These are phyloP conservation scores for Pythium oligandrum DNA, from an alignment of 352 stramenopile genomes.

Conservation along the genomic window DNA sequence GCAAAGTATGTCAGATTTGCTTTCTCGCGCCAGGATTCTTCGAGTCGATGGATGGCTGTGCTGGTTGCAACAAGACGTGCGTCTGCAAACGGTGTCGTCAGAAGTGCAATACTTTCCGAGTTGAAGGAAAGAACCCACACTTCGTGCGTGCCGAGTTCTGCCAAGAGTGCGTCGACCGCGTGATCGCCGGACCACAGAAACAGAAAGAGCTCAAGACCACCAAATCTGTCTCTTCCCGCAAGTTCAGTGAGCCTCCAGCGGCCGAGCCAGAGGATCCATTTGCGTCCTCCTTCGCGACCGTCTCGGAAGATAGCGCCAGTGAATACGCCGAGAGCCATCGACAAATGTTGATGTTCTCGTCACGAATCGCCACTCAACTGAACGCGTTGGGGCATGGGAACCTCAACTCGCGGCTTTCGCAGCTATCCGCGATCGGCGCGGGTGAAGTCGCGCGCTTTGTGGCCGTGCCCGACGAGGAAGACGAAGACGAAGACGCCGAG, in stretches of 20 bases:
- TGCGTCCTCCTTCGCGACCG: slow-evolving; percentile 6
- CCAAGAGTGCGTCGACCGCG: slow-evolving; percentile 7
- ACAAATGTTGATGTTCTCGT: slow-evolving; percentile 19
- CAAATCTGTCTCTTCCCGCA: no score
- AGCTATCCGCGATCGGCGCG: slow-evolving; percentile 13
- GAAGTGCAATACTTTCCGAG: slow-evolving; percentile 7
- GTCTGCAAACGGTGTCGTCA: slow-evolving; percentile 16
- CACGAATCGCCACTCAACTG: slow-evolving; percentile 17
- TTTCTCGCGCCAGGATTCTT: slow-evolving; percentile 12
- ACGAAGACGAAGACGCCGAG: background rate
- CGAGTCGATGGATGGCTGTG: slow-evolving; percentile 9
- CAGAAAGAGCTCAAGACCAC: no score
- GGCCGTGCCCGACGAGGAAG: no score
- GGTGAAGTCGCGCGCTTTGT: slow-evolving; percentile 2
- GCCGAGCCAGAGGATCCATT: background rate
- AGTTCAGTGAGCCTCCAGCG: no score
- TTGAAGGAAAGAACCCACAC: slow-evolving; percentile 2
- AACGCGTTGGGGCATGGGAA: slow-evolving; percentile 8
- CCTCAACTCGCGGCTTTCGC: slow-evolving; percentile 6
- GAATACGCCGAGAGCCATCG: slow-evolving; percentile 12
- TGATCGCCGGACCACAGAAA: background rate
- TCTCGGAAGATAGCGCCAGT: background rate
- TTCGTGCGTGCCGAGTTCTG: slow-evolving; percentile 11
- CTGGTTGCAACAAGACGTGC: slow-evolving; percentile 15
- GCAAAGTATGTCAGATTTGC: slow-evolving; percentile 14